Evolutionary conservation across 2,329 filamentous ascomycete species (phyloP), one percentile per base, ranked within the genome.

Genomic region (Aspergillus piperis): DNA sequence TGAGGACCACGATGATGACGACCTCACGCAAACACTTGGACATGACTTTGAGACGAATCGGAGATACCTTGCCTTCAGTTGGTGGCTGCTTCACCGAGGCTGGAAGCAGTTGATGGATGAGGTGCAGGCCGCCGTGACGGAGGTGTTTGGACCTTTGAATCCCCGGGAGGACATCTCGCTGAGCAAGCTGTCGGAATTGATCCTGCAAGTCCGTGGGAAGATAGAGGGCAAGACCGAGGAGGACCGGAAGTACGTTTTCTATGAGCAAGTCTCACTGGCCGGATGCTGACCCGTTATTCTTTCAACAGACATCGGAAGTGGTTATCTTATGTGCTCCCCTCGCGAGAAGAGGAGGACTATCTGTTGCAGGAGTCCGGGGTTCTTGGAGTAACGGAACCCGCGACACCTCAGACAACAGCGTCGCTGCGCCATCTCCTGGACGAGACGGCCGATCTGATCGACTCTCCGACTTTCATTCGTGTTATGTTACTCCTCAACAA

Each of bases 41-140:
- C 94, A 90, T 75, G 95, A 99, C 76, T 97, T 96, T 68, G 93
- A 97, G 75, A 96, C 92, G 36, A 99, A 99, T 77, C 85, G 93
- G 68, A 90, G 91, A 71, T 99, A 98, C 73, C 83, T 99, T 52
- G 96, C 93, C 42, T 96, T 98, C 75, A 96, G 92, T 78, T 99
- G 95, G 95, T 99, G 94, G 93, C 81, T 99, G 50, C 82, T 99
- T 51, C 94, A 99, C 77, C 87, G 87, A 66, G 95, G 95, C 47
- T 98, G 92, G 88, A 86, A 88, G 66, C 87, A 92, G 60, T 80
- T 98, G 59, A 89, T 92, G 84, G 82, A 87, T 59, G 90, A 88
- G 64, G 93, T 99, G 51, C 88, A 92, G 72, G 80, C 82, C n/a
- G 92, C 92, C 3, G 95, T 99, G 23, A 89, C 89, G 68, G 90